These are phyloP conservation scores for Candida ascalaphidarum DNA, from an alignment of 805 yeast genomes.

Conservation along the genomic window DNA sequence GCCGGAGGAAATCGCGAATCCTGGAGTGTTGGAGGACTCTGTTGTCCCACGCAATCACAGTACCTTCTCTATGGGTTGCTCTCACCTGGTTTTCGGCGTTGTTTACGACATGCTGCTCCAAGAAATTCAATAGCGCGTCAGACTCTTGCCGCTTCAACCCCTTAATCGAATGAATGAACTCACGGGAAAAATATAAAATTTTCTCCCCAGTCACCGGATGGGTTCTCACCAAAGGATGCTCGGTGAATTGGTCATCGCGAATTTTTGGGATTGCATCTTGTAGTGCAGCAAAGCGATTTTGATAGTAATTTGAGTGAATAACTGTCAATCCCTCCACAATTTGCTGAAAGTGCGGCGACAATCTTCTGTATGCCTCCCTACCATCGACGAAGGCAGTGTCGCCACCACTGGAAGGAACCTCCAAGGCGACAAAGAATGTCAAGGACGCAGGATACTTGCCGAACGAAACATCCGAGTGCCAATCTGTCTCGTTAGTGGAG, in stretches of 20 bases:
- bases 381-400: constrained; percentile 17
- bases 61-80: constrained; percentile 14
- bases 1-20: constrained; percentile 32
- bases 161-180: constrained; percentile 12
- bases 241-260: constrained; percentile 12
- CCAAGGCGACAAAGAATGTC: constrained; percentile 16
- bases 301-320: constrained; percentile 15
- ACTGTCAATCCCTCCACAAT: constrained; percentile 14
- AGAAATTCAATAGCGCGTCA: constrained; percentile 11
- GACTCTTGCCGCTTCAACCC: constrained; percentile 15
- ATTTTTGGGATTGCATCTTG: no score
- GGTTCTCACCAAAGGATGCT: constrained; percentile 20
- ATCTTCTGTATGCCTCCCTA: constrained; percentile 17
- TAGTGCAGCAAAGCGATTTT: constrained; percentile 9
- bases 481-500: constrained; percentile 5
- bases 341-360: constrained; percentile 13
- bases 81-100: constrained; percentile 18
- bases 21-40: constrained; percentile 47
- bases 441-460: constrained; percentile 17
- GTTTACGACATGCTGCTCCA: constrained; percentile 11
- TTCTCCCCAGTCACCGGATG: constrained; percentile 21
- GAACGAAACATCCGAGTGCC: constrained; percentile 19
- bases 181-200: constrained; percentile 13
- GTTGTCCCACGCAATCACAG: constrained; percentile 45
- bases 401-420: constrained; percentile 18